Evolutionary conservation across 306 rosid species (phyloP), one percentile per base, ranked within the genome.

Genomic region (Quillaja saponaria): DNA sequence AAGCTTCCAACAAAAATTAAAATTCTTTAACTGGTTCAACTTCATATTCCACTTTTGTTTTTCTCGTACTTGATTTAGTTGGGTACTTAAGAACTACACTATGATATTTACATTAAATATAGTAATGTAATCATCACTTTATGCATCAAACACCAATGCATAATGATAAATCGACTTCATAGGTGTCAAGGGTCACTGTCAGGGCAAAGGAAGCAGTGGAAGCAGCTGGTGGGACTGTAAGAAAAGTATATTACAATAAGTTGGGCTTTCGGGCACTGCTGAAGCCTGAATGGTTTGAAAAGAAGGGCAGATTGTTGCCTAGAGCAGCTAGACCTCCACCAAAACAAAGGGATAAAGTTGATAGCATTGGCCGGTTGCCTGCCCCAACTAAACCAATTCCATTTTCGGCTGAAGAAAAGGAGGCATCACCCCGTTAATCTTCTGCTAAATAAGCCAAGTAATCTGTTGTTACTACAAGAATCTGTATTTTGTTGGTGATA

Each of bases 311-410:
- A 58, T 71, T 86, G 71, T 78, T 91, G 79, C 98, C 98, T 19
- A 87, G 77, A 75, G 95, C 96, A 38, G 98, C 96, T 12, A 80
- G 98, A 76, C 96, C 98, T 52, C 98, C 98, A 0, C 98, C 95
- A 4, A 91, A 91, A 73, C 98, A 79, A 51, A 68, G 8, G 70
- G 96, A 91, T 56, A 84, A 81, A 72, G 90, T 86, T 4, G 95
- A 91, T 68, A 88, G 98, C 82, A 82, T 84, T 6, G 96, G 98
- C 41, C 95, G 96, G 42, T 78, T 91, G 51, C 98, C 98, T 20
- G 95, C 96, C 46, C 96, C 98, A 33, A 88, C 82, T 38, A 91
- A 88, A 67, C 95, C 92, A 11, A 81, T 91, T 68, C 98, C 90
- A 11, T 84, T 88, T 70, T 77, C 77, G n/a, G 68, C 71, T 61